phyloP scores from a whole-genome alignment of 768 basidiomycete genomes.

The Kwoniella europaea region DNA sequence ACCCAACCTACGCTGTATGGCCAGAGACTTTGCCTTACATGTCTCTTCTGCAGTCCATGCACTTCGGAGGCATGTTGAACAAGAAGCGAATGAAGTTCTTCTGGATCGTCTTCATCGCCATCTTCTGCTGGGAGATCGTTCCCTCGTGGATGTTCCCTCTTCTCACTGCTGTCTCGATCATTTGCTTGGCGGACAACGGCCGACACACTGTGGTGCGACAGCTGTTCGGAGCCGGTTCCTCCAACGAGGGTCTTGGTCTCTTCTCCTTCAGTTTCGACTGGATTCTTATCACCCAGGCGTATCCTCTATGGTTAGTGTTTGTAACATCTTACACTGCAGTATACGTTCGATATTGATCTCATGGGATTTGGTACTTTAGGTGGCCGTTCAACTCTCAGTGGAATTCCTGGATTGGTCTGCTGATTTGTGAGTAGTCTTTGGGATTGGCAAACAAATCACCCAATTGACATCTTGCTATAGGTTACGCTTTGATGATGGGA shows the following conservation, averaged over 20 bases:
- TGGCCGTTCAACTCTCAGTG: constrained; percentile 67
- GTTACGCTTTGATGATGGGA: constrained; percentile 59
- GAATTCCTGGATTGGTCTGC: constrained; percentile 61
- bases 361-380: background rate
- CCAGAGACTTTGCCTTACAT: constrained; percentile 65
- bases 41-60: constrained; percentile 65
- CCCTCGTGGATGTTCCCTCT: constrained; percentile 64
- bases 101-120: constrained; percentile 64
- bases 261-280: constrained; percentile 69
- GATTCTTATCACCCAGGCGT: constrained; percentile 66
- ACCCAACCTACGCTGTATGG: constrained; percentile 66
- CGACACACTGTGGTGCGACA: constrained; percentile 64
- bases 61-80: constrained; percentile 64
- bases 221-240: constrained; percentile 68
- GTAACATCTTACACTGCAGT: background rate
- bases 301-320: constrained; percentile 60
- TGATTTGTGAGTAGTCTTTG: constrained; percentile 59
- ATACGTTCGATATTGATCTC: background rate
- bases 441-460: background rate
- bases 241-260: constrained; percentile 66
- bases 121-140: constrained; percentile 63
- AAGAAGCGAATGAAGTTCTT: constrained; percentile 64
- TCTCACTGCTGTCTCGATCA: constrained; percentile 67
- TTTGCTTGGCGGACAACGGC: constrained; percentile 67
- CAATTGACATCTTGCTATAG: background rate